Percentiles rank a stretch among this genome's conserved stretches.
Conservation (phyloP, 768 basidiomycete species). For the Cystobasidium tubakii region DNA sequence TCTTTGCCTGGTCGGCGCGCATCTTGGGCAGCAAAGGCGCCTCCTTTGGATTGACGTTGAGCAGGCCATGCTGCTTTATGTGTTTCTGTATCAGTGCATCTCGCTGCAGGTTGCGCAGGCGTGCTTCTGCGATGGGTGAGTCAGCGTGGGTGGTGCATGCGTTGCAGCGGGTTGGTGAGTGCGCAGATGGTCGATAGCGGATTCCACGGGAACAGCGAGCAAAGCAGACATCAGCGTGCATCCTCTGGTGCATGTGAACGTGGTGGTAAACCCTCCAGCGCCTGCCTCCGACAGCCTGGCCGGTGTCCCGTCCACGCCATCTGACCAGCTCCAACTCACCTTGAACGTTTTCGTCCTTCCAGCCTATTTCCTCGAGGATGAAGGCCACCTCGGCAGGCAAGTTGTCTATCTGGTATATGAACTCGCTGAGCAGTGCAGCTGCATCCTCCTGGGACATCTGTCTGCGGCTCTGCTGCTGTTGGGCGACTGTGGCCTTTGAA, state of each 20-base stretch:
- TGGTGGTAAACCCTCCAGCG: neutral
- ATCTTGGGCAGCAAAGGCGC: conserved; percentile 29
- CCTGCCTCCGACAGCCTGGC: neutral
- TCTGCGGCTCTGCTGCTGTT: no score
- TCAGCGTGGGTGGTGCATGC: neutral
- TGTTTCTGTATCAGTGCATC: conserved; percentile 36
- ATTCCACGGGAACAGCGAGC: no score
- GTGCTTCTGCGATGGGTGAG: conserved; percentile 23
- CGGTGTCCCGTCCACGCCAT: neutral
- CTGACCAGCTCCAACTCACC: neutral
- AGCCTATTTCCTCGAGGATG: conserved; percentile 35
- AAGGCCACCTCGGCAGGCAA: conserved; percentile 27
- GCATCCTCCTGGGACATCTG: conserved; percentile 34
- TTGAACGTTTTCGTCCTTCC: conserved; percentile 28
- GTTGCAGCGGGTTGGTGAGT: neutral
- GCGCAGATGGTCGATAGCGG: neutral
- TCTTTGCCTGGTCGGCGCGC: conserved; percentile 33
- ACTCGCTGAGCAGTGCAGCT: conserved; percentile 23
- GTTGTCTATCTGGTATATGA: conserved; percentile 32
- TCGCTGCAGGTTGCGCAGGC: conserved; percentile 21
- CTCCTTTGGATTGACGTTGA: conserved; percentile 37
- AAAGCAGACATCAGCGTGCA: neutral
- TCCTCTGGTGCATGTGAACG: neutral
- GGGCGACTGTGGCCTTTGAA: neutral
- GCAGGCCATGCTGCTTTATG: conserved; percentile 25